Base-by-base conservation (phyloP, 441 rosid genomes). In the Croton setiger region DNA sequence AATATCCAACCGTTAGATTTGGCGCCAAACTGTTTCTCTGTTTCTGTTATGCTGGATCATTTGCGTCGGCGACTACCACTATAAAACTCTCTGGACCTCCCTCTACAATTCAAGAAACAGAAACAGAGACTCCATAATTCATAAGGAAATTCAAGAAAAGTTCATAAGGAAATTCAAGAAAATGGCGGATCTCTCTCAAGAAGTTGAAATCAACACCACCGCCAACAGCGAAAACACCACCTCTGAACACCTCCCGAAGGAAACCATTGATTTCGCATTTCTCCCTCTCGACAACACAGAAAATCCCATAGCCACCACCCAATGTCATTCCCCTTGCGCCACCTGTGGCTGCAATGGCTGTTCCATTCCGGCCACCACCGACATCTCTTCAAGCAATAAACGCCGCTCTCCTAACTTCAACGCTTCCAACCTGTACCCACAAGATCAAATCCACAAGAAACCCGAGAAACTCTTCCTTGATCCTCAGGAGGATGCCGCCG, bases 391-490 rank as follows among this genome's bases (percentile, higher is more conserved):
- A 27, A 27, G 60, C 73, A 66, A 56, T 55, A 80, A 78, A 60
- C 77, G 80, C 51, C 67, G 71, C 45, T 69, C 82, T 13, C 72
- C 72, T 51, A 72, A 72, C 27, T 17, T 18, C 31, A 12, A 53
- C 48, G 6, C 70, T 49, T 11, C 31, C 17, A 17, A 33, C 59
- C 44, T 37, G 48, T 63, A 35, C 64, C 57, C 60, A 3, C 47
- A 59, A 59, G 66, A 69, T n/a, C 60, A 69, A 17, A 39, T 23
- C 60, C 43, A 63, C 48, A 78, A 81, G 72, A 78, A 71, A 62
- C 74, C 76, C 69, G 60, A 67, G 67, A 59, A 56, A 68, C 45
- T 57, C 37, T 59, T 65, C 37, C 64, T 36, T 63, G 75, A 72
- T 14, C 49, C 63, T n/a, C 48, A 43, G 9, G 74, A 71, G n/a